Conservation (phyloP, 2,329 filamentous ascomycete species). For the Cladophialophora immunda region DNA sequence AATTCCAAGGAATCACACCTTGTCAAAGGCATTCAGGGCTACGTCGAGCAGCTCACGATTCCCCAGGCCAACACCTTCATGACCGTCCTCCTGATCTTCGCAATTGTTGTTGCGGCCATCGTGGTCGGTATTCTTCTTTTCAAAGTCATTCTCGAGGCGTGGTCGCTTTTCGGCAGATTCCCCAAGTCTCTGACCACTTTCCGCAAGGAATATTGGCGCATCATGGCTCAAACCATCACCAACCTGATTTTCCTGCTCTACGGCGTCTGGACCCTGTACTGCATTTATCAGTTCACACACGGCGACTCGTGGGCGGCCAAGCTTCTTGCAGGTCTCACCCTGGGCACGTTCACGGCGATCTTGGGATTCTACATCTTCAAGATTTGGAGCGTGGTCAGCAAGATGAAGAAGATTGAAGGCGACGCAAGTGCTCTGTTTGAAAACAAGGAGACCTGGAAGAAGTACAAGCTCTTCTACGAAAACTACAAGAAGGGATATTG, state of each 20-base stretch:
- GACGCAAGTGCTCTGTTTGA: slow-evolving; percentile 79
- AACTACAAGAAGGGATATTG: slow-evolving; percentile 93
- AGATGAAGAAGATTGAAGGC: slow-evolving; percentile 78
- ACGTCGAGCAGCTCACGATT: slow-evolving; percentile 82
- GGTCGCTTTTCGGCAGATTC: slow-evolving; percentile 89
- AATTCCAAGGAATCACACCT: slow-evolving; percentile 59
- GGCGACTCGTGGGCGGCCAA: slow-evolving; percentile 97
- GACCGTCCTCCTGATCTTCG: slow-evolving; percentile 88
- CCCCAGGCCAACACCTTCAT: slow-evolving; percentile 94
- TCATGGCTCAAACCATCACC: slow-evolving; percentile 87
- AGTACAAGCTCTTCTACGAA: slow-evolving; percentile 98
- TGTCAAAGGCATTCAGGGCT: slow-evolving; percentile 81
- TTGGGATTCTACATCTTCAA: slow-evolving; percentile 84
- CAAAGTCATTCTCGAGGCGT: slow-evolving; percentile 89
- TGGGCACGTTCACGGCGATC: slow-evolving; percentile 80
- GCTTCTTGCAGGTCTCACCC: slow-evolving; percentile 79
- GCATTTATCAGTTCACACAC: slow-evolving; percentile 91
- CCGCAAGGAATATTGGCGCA: slow-evolving; percentile 95
- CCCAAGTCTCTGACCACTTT: slow-evolving; percentile 82
- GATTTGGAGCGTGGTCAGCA: slow-evolving; percentile 79
- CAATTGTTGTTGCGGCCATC: slow-evolving; percentile 83
- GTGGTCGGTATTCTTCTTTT: slow-evolving; percentile 85
- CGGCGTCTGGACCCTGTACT: slow-evolving; percentile 94
- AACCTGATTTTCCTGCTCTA: slow-evolving; percentile 91
- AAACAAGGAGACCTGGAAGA: slow-evolving; percentile 88